phyloP scores from a whole-genome alignment of 2,329 filamentous ascomycete species.

The Amesomyces nigricolor region DNA sequence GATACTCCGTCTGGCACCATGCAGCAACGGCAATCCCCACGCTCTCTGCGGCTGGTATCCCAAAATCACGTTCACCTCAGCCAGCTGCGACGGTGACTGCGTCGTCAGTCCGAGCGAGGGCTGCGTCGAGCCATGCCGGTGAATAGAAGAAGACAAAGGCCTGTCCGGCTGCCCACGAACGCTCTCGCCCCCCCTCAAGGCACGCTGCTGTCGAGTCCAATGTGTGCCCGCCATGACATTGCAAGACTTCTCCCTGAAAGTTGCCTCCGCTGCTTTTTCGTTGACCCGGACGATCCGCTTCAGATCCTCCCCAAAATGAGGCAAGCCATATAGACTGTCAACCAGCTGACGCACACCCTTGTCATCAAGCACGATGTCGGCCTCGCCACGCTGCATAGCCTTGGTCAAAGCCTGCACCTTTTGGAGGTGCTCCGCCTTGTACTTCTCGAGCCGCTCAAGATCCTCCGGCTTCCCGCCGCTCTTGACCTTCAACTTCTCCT shows the following conservation, averaged over 20 bases:
- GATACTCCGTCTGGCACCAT: no score
- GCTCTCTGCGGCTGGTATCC: no score
- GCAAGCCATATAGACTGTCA: not conserved
- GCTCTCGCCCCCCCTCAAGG: no score
- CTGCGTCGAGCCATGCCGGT: no score
- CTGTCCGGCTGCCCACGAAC: no score
- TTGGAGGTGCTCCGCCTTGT: not conserved
- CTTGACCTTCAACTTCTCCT: constrained; percentile 30
- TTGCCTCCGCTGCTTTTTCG: not conserved
- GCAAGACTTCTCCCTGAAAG: not conserved
- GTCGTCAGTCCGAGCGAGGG: no score
- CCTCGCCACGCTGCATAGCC: not conserved
- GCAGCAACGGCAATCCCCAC: no score
- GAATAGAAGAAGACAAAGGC: no score
- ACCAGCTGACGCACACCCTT: not conserved
- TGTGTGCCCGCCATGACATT: not conserved
- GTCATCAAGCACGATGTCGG: not conserved
- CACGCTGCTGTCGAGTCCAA: no score
- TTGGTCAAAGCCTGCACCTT: not conserved
- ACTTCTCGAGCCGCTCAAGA: not conserved
- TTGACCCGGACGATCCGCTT: not conserved
- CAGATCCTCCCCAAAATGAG: not conserved
- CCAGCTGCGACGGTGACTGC: no score
- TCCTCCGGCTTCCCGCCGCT: not conserved
- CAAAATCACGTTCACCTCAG: no score